Conservation (phyloP, 495 filamentous ascomycete species). For the Patellaria atrata region DNA sequence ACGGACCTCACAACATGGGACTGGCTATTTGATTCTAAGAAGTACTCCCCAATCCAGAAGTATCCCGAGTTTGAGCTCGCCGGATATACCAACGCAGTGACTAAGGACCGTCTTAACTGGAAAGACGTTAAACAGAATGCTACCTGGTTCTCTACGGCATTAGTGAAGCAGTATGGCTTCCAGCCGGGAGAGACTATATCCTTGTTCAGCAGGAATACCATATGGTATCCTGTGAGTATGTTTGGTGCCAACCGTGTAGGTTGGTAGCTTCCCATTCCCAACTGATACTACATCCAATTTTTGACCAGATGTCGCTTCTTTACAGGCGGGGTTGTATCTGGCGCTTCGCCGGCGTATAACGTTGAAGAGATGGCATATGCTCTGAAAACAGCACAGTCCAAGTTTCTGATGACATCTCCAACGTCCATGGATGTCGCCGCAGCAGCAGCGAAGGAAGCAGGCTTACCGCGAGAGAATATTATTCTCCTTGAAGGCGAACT, state of each 20-base stretch:
- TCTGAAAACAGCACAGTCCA: conserved; percentile 36
- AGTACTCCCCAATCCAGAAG: conserved; percentile 31
- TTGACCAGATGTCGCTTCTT: not conserved
- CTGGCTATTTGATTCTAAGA: conserved; percentile 43
- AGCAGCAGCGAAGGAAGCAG: conserved; percentile 37
- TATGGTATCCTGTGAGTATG: conserved; percentile 49
- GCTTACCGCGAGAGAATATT: conserved; percentile 35
- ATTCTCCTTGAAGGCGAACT: conserved; percentile 41
- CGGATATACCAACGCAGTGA: conserved; percentile 41
- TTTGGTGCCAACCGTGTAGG: conserved; percentile 35
- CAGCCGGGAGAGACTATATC: conserved; percentile 35
- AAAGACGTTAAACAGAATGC: conserved; percentile 35
- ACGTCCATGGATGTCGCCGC: conserved; percentile 35
- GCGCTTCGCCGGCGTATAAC: conserved; percentile 45
- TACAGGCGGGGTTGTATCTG: conserved; percentile 36
- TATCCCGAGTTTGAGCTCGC: conserved; percentile 27
- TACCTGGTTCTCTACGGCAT: conserved; percentile 40
- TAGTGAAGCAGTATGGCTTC: conserved; percentile 38
- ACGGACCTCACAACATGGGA: conserved; percentile 40
- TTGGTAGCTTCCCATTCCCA: not conserved
- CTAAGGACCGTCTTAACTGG: conserved; percentile 41
- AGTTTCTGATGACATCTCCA: conserved; percentile 41
- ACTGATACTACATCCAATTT: conserved; percentile 1
- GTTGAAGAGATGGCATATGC: conserved; percentile 50
- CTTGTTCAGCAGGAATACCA: conserved; percentile 42